Conservation (phyloP, 768 basidiomycete genomes). For the Lyophyllum shimeji region DNA sequence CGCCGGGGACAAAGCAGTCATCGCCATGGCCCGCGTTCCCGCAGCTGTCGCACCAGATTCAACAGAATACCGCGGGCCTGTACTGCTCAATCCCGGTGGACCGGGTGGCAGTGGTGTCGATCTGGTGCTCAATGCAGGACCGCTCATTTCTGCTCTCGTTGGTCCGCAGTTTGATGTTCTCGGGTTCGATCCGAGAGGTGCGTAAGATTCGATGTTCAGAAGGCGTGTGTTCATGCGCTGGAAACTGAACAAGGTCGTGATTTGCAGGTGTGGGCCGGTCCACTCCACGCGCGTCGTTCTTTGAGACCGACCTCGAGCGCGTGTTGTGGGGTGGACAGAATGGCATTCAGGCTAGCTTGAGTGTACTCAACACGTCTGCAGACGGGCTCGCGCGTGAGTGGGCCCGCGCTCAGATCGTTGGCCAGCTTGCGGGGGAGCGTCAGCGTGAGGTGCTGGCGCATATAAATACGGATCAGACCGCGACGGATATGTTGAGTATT, state of each 20-base stretch:
- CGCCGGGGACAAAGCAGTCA: slow-evolving; percentile 33
- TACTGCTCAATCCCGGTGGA: slow-evolving; percentile 49
- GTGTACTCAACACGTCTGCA: slow-evolving; percentile 22
- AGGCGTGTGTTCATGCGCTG: too few relatives aligned
- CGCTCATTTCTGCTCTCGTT: slow-evolving; percentile 26
- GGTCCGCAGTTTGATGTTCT: slow-evolving; percentile 47
- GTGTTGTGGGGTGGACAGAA: slow-evolving; percentile 21
- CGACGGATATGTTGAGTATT: slow-evolving; percentile 38
- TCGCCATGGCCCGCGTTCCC: slow-evolving; percentile 43
- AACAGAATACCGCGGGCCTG: slow-evolving; percentile 39
- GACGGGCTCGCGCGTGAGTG: slow-evolving; percentile 27
- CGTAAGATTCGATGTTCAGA: neutral
- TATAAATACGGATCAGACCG: slow-evolving; percentile 38
- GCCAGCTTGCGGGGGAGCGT: slow-evolving; percentile 31
- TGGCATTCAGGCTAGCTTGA: neutral
- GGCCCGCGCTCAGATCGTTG: slow-evolving; percentile 31
- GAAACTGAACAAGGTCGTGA: too few relatives aligned
- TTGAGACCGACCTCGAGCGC: slow-evolving; percentile 33
- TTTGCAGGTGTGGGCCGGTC: slow-evolving; percentile 33
- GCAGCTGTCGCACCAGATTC: slow-evolving; percentile 26
- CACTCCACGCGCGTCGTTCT: slow-evolving; percentile 33
- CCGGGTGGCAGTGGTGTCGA: slow-evolving; percentile 46
- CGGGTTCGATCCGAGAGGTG: slow-evolving; percentile 48
- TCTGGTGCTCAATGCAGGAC: slow-evolving; percentile 21
- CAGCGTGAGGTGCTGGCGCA: slow-evolving; percentile 26